These are phyloP conservation scores for Pisolithus tinctorius DNA, from an alignment of 768 basidiomycete genomes.

Conservation along the genomic window DNA sequence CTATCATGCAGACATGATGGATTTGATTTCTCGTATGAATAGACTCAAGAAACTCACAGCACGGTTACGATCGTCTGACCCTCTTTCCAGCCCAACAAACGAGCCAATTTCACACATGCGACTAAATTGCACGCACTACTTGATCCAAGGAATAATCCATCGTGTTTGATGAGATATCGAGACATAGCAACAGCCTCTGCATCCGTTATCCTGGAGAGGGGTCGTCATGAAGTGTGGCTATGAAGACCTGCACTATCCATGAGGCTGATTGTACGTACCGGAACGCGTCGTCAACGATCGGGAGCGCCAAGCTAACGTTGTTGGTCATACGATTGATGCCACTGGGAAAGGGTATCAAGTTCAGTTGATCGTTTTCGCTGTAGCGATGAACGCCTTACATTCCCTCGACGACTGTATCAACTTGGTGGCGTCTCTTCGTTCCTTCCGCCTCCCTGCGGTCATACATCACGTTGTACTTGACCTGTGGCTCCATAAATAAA, in stretches of 20 bases:
- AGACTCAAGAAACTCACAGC: slow-evolving; percentile 42
- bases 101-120: slow-evolving; percentile 78
- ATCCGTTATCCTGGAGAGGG: slow-evolving; percentile 69
- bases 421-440: slow-evolving; percentile 86
- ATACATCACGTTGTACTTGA: slow-evolving; percentile 93
- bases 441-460: slow-evolving; percentile 91
- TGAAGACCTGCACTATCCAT: neutral
- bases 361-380: neutral
- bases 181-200: slow-evolving; percentile 95
- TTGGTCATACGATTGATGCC: slow-evolving; percentile 91
- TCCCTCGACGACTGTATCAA: slow-evolving; percentile 94
- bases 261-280: slow-evolving; percentile 38
- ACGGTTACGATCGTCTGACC: slow-evolving; percentile 81
- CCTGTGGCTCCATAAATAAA: slow-evolving; percentile 31
- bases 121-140: slow-evolving; percentile 95
- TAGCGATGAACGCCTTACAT: slow-evolving; percentile 44
- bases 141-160: slow-evolving; percentile 92
- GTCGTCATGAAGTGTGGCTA: neutral
- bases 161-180: slow-evolving; percentile 81
- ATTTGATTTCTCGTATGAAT: neutral
- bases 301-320: slow-evolving; percentile 81
- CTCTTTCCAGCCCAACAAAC: slow-evolving; percentile 58
- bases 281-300: slow-evolving; percentile 85
- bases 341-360: slow-evolving; percentile 31
- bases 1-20: slow-evolving; percentile 27